Evolutionary conservation across 495 filamentous ascomycete species (phyloP).

Genomic region (Clohesyomyces aquaticus): DNA sequence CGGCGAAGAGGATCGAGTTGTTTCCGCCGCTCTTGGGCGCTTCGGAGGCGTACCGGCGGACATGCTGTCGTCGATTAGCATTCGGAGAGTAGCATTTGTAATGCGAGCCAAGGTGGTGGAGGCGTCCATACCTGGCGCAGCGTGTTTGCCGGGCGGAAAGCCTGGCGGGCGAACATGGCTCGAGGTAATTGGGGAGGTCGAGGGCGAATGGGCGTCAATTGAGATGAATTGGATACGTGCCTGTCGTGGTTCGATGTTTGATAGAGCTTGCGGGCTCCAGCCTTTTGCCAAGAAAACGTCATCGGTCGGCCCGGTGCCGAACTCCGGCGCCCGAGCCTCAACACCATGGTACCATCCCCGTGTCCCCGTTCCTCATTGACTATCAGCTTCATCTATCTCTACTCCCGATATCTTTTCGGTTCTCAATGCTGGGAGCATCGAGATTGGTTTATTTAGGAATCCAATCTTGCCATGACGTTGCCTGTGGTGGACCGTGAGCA

Average conservation of each 20-base stretch:
- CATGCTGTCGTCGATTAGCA: constrained; percentile 43
- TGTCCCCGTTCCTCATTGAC: too few species aligned
- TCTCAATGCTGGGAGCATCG: too few species aligned
- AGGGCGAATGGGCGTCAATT: constrained; percentile 3
- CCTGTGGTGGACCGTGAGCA: too few species aligned
- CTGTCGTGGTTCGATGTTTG: neutral
- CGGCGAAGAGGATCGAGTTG: constrained; percentile 35
- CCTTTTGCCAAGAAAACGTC: constrained; percentile 23
- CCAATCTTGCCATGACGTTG: too few species aligned
- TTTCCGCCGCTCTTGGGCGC: constrained; percentile 38
- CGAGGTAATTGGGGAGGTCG: constrained; percentile 4
- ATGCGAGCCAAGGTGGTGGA: neutral
- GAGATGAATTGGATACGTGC: neutral
- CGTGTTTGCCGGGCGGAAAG: constrained; percentile 41
- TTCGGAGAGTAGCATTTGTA: too few species aligned
- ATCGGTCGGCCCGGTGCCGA: neutral
- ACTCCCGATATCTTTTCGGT: too few species aligned
- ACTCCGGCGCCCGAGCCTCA: neutral
- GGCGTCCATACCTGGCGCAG: constrained; percentile 37
- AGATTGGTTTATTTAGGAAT: too few species aligned
- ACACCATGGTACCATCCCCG: neutral
- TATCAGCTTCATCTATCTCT: too few species aligned
- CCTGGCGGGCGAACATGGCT: constrained; percentile 44
- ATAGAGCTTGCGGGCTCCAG: constrained; percentile 3
- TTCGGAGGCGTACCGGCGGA: constrained; percentile 50